Evolutionary conservation across 1,139 yeast species (phyloP), one percentile per base, ranked within the genome.

Genomic region (Eremothecium cymbalariae): DNA sequence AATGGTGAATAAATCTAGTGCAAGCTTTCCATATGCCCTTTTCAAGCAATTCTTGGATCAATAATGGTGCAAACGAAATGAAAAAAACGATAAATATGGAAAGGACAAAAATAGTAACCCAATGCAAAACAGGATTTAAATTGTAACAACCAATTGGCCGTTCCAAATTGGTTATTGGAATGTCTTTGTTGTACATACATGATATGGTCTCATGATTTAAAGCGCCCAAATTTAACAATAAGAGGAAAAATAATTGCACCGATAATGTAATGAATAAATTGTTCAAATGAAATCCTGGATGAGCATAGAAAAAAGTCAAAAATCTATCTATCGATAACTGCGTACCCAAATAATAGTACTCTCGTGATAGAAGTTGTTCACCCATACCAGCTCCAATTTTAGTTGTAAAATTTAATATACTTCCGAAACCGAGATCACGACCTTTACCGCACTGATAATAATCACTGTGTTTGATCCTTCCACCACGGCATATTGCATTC

Each of bases 351-450:
- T 81, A 81, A 52, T 73, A 84, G 51, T 85, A 83, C 50, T 85
- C 95, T 44, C 95, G 63, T 4, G 94, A 83, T 11, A 85, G 59
- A 53, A 83, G 68, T 48, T 85, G 95, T 51, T 85, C 95, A 1
- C 95, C 95, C 95, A 85, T 85, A 1, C 95, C 95, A 27, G 94
- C 88, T 0, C 95, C 95, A 50, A 85, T 84, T 51, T 85, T 85
- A 0, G 90, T 76, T 0, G 94, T 84, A 54, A 85, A 85, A 49
- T 83, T 84, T 41, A 84, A 63, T 33, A 85, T 82, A 0, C 95
- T 80, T 0, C 82, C 78, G 57, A 85, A 85, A 0, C 95, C 95
- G 25, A 85, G 63, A 59, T 85, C 95, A 42, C 95, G 64, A 0
- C 95, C 95, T 55, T 85, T 85, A 0, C 95, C 95, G 60, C 95